Evolutionary conservation across 2,329 filamentous ascomycete genomes (phyloP), one percentile per base, ranked within the genome.

Genomic region (Fusarium goolgardi): DNA sequence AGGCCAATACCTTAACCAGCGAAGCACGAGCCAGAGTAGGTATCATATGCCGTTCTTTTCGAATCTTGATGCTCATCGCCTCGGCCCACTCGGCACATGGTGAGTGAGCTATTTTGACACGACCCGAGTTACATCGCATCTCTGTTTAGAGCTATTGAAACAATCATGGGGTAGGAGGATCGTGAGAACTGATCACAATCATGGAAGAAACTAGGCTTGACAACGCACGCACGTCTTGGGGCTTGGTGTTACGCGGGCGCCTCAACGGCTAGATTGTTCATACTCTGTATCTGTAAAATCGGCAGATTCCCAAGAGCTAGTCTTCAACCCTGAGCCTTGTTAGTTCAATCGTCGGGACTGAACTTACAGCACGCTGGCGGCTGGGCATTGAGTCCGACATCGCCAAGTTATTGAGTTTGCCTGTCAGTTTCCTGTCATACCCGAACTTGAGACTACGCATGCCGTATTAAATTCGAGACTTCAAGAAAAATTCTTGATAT

Each of bases 181-280:
- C 45, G 35, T 45, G 32, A 37, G 35, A 61, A 34, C 58, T 25
- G 63, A 34, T 50, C 21, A 55, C 35, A 58, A 58, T 40, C 56
- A 55, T 49, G 40, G 66, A 57, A 32, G 66, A 57, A 32, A 52
- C 59, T 59, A 66, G 55, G 47, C 57, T 69, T 34, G 62, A 59
- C 59, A 64, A 47, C 40, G 46, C 61, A 47, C 46, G 41, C 61
- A 59, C 34, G 20, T 59, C 37, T 49, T 55, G 32, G 53, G 47
- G 21, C 53, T 53, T 59, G 62, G 57, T 46, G 53, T 63, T 55
- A 59, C 66, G 34, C 66, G 55, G 55, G 50, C 64, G 61, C 66
- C 55, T 39, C 61, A 60, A 62, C 69, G 54, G 57, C 62, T 66
- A 69, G 63, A 55, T 63, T 66, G 50, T 39, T 39, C 32, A 23